A percentile compares a stretch with the other conserved stretches of the same genome.
Evolutionary conservation across 1,139 yeast species (phyloP).

Genomic region (Debaryomyces sp.): DNA sequence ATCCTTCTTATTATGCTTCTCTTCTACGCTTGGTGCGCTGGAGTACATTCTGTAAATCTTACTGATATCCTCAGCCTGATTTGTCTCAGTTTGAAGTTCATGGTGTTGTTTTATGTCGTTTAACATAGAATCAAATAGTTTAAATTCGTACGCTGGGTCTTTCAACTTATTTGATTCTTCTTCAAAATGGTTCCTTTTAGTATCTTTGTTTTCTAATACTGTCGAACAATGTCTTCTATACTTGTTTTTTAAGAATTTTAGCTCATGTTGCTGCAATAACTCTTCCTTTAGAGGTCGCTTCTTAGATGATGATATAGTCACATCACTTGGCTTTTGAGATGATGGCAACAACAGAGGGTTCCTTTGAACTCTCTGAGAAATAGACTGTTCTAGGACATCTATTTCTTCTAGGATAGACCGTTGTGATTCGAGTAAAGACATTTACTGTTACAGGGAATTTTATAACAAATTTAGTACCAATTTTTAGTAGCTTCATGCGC

Average conservation of each 20-base stretch:
- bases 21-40: conserved; percentile 24
- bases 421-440: conserved; percentile 41
- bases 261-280: conserved; percentile 70
- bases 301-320: conserved; percentile 10
- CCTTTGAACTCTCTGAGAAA: conserved; percentile 32
- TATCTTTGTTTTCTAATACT: conserved; percentile 22
- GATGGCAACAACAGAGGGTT: conserved; percentile 28
- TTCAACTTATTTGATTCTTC: conserved; percentile 25
- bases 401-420: conserved; percentile 40
- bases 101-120: conserved; percentile 31
- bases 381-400: conserved; percentile 36
- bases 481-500: conserved; percentile 1
- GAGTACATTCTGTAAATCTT: conserved; percentile 41
- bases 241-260: conserved; percentile 52
- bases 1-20: conserved; percentile 17
- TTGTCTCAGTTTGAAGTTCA: conserved; percentile 12
- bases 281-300: conserved; percentile 48
- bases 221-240: conserved; percentile 40
- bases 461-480: not conserved
- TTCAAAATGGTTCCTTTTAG: conserved; percentile 17
- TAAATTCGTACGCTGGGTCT: conserved; percentile 34
- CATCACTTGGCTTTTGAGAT: conserved; percentile 13
- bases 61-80: conserved; percentile 33
- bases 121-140: conserved; percentile 47
- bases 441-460: conserved; percentile 8